phyloP scores from a whole-genome alignment of 306 rosid species.

The Lathyrus aphaca region DNA sequence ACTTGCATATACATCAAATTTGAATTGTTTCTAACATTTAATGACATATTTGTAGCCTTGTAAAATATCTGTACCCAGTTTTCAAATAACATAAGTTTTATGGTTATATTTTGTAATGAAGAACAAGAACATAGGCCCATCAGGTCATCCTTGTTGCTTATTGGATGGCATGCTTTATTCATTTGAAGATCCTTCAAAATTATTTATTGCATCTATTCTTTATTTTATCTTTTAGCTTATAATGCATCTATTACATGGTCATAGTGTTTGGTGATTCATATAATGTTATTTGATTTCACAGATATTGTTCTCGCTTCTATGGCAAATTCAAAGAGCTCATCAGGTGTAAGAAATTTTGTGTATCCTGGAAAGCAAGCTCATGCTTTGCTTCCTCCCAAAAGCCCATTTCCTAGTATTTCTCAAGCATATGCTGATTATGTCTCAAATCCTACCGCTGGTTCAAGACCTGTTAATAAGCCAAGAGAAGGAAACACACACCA shows the following conservation, averaged over 20 bases:
- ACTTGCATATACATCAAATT: slow-evolving; percentile 1
- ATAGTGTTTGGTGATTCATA: slow-evolving; percentile 25
- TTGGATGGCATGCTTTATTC: slow-evolving; percentile 18
- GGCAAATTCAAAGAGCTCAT: slow-evolving; percentile 90
- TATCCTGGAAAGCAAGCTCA: slow-evolving; percentile 87
- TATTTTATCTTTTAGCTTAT: slow-evolving; percentile 11
- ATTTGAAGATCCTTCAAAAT: neutral
- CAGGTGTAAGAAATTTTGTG: slow-evolving; percentile 73
- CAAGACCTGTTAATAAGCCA: slow-evolving; percentile 66
- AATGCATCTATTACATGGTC: slow-evolving; percentile 8
- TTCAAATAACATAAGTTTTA: slow-evolving; percentile 13
- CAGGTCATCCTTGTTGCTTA: slow-evolving; percentile 23
- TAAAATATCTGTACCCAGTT: slow-evolving; percentile 2
- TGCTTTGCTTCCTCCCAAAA: slow-evolving; percentile 92
- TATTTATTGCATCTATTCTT: slow-evolving; percentile 17
- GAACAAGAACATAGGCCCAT: slow-evolving; percentile 1
- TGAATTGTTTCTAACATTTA: slow-evolving; percentile 11
- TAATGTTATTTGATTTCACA: slow-evolving; percentile 37
- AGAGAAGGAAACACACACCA: slow-evolving; percentile 82
- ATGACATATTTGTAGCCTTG: neutral
- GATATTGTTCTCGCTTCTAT: slow-evolving; percentile 54
- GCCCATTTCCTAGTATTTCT: slow-evolving; percentile 90
- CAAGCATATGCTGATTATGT: slow-evolving; percentile 79
- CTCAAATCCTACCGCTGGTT: slow-evolving; percentile 57
- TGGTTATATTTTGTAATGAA: slow-evolving; percentile 21